Conservation (phyloP, 495 filamentous ascomycete species). For the Amorphotheca resinae region DNA sequence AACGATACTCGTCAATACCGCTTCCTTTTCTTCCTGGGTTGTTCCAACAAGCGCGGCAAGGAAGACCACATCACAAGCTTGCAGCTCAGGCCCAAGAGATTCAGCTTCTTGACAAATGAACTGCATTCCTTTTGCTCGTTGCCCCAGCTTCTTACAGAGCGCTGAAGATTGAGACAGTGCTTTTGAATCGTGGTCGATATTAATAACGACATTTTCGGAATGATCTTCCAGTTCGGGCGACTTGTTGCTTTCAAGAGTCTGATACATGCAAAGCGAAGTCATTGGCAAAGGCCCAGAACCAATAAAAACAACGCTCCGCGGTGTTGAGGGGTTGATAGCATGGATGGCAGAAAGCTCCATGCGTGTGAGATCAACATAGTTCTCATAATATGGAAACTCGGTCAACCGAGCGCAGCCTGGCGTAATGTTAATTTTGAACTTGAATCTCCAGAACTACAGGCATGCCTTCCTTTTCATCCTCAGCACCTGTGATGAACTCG, state of each 20-base stretch:
- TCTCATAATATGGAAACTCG: conserved; percentile 31
- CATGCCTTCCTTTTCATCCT: not conserved
- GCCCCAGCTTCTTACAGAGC: conserved; percentile 22
- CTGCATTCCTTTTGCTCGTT: conserved; percentile 15
- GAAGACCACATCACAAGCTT: conserved; percentile 27
- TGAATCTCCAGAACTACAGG: not conserved
- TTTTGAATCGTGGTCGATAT: conserved; percentile 24
- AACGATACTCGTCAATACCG: conserved; percentile 23
- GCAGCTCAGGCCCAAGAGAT: not conserved
- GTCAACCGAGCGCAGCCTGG: conserved; percentile 9
- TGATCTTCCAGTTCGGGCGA: no score
- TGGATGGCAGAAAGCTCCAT: conserved; percentile 28
- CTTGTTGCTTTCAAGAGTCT: not conserved
- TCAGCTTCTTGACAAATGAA: conserved; percentile 24
- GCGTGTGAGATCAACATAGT: conserved; percentile 30
- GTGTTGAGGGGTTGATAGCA: not conserved
- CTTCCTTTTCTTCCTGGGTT: conserved; percentile 24
- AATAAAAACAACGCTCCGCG: conserved; percentile 24
- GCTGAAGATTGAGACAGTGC: conserved; percentile 23
- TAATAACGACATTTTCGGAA: conserved; percentile 15
- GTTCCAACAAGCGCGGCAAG: conserved; percentile 34
- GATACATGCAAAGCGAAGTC: conserved; percentile 22
- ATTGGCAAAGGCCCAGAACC: conserved; percentile 34
- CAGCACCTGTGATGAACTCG: not conserved
- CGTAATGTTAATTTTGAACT: conserved; percentile 1